These are phyloP conservation scores for Alnus rubra DNA, from an alignment of 306 rosid species.

Conservation along the genomic window DNA sequence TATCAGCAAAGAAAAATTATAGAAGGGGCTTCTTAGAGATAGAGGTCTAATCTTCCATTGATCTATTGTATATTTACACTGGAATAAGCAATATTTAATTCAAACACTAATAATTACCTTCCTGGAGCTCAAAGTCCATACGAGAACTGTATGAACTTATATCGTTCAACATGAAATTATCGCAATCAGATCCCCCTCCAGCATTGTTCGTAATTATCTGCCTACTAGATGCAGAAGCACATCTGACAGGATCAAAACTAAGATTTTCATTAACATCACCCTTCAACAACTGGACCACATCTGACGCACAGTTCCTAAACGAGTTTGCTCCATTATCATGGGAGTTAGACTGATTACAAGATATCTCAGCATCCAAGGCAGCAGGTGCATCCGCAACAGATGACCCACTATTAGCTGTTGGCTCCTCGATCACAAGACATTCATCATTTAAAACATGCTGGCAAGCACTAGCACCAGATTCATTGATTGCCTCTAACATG, in stretches of 20 bases:
- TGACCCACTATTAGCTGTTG: conserved; percentile 26
- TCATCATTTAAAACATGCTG: conserved; percentile 41
- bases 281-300: conserved; percentile 31
- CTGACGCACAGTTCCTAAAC: conserved; percentile 36
- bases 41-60: neutral
- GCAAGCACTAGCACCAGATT: conserved; percentile 11
- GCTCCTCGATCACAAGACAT: conserved; percentile 51
- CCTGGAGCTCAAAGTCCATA: conserved; percentile 24
- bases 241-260: conserved; percentile 30
- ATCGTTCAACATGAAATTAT: conserved; percentile 33
- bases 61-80: neutral
- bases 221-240: conserved; percentile 35
- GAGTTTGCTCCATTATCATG: conserved; percentile 26
- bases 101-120: conserved; percentile 42
- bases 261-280: conserved; percentile 22
- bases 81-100: neutral
- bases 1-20: no score
- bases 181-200: conserved; percentile 28
- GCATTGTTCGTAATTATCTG: conserved; percentile 21
- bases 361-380: conserved; percentile 30
- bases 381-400: conserved; percentile 18
- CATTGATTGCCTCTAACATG: neutral
- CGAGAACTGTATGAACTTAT: conserved; percentile 20
- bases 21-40: neutral
- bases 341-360: conserved; percentile 28